Evolutionary conservation across 768 basidiomycete genomes (phyloP), one percentile per base, ranked within the genome.

Genomic region (Russula compacta): DNA sequence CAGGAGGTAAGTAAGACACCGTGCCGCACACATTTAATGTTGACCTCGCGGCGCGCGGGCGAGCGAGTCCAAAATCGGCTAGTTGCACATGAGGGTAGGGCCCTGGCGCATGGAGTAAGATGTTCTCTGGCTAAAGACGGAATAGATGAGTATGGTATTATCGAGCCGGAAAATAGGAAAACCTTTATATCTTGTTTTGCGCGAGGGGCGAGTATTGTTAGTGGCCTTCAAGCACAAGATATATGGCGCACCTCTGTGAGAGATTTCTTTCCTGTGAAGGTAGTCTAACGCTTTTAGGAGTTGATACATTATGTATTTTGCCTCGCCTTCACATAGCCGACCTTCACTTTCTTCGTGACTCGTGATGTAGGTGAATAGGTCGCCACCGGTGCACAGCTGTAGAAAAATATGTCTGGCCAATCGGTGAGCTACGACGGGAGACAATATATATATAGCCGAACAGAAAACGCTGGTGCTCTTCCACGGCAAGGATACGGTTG

Each of bases 1-100:
- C 91, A 0, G 90, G 90, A 8, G 90, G 89, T 15, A 93, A 76
- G 71, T 92, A 93, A 1, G 87, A 85, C 19, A 92, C 83, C 0
- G 91, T 92, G n/a, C 91, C 91, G 61, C 87, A 91, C 46, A 90
- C 90, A 65, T 90, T 90, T 68, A 89, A 77, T 0, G 91, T 92
- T 68, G 87, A 85, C 77, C 92, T 85, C 67, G 85, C 84, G 2
- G 89, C 83, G 66, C 83, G 84, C 7, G 83, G 82, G 17, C 89
- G 83, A 10, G 91, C 91, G 17, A 92, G 81, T 9, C 91, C 91
- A 69, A 93, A 93, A 71, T 93, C 91, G 19, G 91, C 91, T 42
- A 93, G 85, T 53, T 89, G 78, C 43, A 93, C 83, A 43, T 86
- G 87, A 53, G 91, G 91, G 69, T 90, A 93, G 3, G 88, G 82